phyloP scores from a whole-genome alignment of 108 stramenopile species.

The Epithemia pelagica region DNA sequence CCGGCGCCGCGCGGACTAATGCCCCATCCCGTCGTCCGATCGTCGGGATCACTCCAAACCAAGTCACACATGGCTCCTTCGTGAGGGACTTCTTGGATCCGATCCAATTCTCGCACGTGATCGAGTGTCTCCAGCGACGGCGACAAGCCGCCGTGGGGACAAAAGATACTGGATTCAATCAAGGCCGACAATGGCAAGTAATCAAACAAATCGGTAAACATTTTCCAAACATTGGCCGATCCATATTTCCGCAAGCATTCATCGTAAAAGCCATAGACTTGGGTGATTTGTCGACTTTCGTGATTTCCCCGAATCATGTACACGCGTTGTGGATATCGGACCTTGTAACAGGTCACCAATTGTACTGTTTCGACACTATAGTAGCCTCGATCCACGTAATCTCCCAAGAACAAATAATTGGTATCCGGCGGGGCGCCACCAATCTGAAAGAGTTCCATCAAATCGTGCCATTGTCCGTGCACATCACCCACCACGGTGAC shows the following conservation, averaged over 20 bases:
- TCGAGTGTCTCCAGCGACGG: conserved; percentile 93
- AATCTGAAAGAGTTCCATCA: conserved; percentile 89
- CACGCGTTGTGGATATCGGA: conserved; percentile 92
- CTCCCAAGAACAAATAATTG: conserved; percentile 99
- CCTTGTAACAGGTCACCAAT: conserved; percentile 91
- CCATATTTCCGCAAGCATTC: conserved; percentile 99
- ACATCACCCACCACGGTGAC: conserved; percentile 91
- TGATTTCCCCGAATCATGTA: conserved; percentile 92
- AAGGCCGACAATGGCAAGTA: conserved; percentile 94
- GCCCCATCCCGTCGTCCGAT: conserved; percentile 93
- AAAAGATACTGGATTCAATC: conserved; percentile 93
- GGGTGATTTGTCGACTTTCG: no score
- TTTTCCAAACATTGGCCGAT: conserved; percentile 95
- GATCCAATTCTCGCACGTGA: conserved; percentile 93
- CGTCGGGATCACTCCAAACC: conserved; percentile 97
- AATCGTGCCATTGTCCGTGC: conserved; percentile 91
- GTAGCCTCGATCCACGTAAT: conserved; percentile 98
- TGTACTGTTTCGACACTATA: conserved; percentile 96
- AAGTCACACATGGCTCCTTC: conserved; percentile 98
- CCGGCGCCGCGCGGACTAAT: conserved; percentile 95
- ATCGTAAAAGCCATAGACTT: no score
- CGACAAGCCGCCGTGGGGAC: conserved; percentile 92
- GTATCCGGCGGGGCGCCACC: conserved; percentile 94
- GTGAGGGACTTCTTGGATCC: conserved; percentile 96
- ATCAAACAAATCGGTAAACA: conserved; percentile 96